A percentile compares a stretch with the other conserved stretches of the same genome.
phyloP scores from a whole-genome alignment of 108 stramenopile genomes.

The Cyclostephanos tholiformis region DNA sequence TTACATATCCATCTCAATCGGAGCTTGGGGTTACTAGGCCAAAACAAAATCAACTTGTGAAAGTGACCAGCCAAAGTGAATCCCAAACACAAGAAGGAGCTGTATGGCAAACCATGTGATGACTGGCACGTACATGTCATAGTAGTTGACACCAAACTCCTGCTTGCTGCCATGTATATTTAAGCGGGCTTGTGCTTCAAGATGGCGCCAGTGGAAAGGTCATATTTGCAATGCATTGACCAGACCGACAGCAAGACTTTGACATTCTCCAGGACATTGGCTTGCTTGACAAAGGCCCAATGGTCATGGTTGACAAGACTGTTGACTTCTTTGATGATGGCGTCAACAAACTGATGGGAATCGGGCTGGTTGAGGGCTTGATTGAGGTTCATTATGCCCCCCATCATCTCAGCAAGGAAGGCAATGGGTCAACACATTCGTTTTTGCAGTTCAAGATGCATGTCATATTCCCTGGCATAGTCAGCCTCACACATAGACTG shows the following conservation, averaged over 20 bases:
- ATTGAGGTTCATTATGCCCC: constrained; percentile 43
- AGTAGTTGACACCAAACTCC: too few relatives aligned
- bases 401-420: constrained; percentile 29
- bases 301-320: constrained; percentile 4
- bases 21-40: constrained; percentile 57
- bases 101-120: constrained; percentile 15
- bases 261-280: constrained; percentile 9
- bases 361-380: constrained; percentile 35
- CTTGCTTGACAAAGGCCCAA: constrained; percentile 20
- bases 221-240: constrained; percentile 19
- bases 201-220: constrained; percentile 28
- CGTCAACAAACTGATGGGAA: constrained; percentile 19
- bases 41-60: constrained; percentile 53
- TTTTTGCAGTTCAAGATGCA: constrained; percentile 8
- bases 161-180: constrained; percentile 20
- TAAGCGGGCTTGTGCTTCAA: constrained; percentile 35
- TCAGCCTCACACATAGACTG: background rate
- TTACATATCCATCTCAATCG: constrained; percentile 40
- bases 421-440: constrained; percentile 24
- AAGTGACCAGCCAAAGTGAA: constrained; percentile 8
- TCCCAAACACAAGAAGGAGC: background rate
- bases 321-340: constrained; percentile 33
- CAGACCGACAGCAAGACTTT: constrained; percentile 19
- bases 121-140: background rate
- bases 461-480: background rate